Evolutionary conservation across 2,329 filamentous ascomycete genomes (phyloP), one percentile per base, ranked within the genome.

Genomic region (Zasmidium citrigriseum): DNA sequence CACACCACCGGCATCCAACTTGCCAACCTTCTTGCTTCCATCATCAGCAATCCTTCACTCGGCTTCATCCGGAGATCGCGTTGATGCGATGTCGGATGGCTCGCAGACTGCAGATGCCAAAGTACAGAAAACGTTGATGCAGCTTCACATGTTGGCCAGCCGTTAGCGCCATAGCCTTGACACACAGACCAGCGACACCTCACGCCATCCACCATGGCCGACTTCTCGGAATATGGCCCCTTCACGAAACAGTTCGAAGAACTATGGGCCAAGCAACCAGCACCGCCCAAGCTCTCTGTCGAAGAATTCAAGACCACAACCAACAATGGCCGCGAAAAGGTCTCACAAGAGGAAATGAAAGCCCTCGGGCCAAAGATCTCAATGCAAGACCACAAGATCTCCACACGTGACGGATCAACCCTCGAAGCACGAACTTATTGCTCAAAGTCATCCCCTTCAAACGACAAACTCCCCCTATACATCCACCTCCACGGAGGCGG

Each of bases 401-500:
- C 74, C 0, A 73, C 78, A 0, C 77, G 81, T 11, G 82, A 83
- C 59, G 78, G 78, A 11, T 68, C 70, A 3, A 63, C 65, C 1
- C 72, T 83, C 23, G 73, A 79, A 65, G 79, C 75, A 9, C 76
- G 82, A 27, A 80, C 65, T 49, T 84, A 83, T 63, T 77, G 78
- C 7, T 76, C 80, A 0, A 58, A 67, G 5, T 67, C 68, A 2
- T 62, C 69, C 2, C 58, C 72, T 9, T 25, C 66, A 24, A 66
- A 73, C 10, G 71, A 74, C 45, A 67, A 61, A 4, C 72, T 85
- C 0, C 83, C 83, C 0, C 59, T 63, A 34, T 68, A 63, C 55
- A 70, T 84, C 0, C 79, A 82, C 60, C 69, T 84, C 1, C 83
- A 85, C 61, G 83, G 84, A 2, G 83, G 83, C 2, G 83, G 82